Conservation (phyloP, 129 eudicot genomes). For the Chrysanthemum lavandulifolium region DNA sequence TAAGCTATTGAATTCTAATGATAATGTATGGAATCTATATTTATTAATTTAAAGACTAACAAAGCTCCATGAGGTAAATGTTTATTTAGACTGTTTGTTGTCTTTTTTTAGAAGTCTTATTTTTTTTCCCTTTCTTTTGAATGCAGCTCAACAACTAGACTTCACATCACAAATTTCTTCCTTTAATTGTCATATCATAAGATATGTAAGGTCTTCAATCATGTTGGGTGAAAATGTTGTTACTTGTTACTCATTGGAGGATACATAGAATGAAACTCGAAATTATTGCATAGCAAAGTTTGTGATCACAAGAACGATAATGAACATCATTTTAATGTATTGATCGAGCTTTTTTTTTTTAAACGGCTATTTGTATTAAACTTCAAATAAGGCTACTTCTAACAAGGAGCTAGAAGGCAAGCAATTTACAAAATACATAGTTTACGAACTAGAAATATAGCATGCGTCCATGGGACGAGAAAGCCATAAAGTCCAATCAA, state of each 20-base stretch:
- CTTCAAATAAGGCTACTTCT: too few relatives aligned
- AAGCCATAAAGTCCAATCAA: too few relatives aligned
- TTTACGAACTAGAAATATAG: too few relatives aligned
- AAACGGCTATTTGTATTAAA: too few relatives aligned
- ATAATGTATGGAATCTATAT: conserved; percentile 22
- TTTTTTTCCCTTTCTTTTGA: conserved; percentile 25
- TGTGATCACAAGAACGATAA: not conserved
- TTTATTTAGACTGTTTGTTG: conserved; percentile 17
- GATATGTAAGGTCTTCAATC: not conserved
- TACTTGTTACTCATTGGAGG: not conserved
- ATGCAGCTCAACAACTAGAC: conserved; percentile 31
- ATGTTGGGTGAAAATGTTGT: not conserved
- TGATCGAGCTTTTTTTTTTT: too few relatives aligned
- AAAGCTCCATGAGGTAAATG: conserved; percentile 31
- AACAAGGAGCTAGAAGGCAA: too few relatives aligned
- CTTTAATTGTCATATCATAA: conserved; percentile 7
- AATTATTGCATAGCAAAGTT: not conserved
- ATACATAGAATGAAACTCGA: not conserved
- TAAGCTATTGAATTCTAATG: conserved; percentile 27
- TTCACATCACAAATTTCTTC: not conserved
- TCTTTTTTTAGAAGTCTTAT: conserved; percentile 16
- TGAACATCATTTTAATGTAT: too few relatives aligned
- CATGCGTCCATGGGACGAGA: too few relatives aligned
- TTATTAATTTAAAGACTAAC: conserved; percentile 14
- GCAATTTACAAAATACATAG: too few relatives aligned